These are phyloP conservation scores for Dioscorea dumetorum DNA, from an alignment of 106 monocot species.

Conservation along the genomic window DNA sequence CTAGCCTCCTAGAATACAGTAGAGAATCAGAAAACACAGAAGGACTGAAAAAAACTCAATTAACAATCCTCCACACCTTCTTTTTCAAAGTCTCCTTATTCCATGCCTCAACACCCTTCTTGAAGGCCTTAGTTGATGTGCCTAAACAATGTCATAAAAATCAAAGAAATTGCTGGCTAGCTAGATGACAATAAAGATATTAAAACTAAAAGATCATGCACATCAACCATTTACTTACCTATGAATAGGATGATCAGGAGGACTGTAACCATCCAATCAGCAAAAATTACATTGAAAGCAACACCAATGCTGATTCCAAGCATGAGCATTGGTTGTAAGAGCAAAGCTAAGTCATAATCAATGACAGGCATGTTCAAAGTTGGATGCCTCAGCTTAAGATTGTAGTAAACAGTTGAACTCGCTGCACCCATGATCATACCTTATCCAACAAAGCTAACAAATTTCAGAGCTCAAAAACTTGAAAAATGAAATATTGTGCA, in stretches of 20 bases:
- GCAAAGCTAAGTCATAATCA: slow-evolving; percentile 66
- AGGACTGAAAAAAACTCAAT: background rate
- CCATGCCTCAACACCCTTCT: slow-evolving; percentile 79
- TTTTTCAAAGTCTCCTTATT: slow-evolving; percentile 77
- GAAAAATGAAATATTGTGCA: no score
- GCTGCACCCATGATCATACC: slow-evolving; percentile 88
- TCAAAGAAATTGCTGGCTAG: background rate
- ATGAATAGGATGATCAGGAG: slow-evolving; percentile 70
- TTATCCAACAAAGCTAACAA: slow-evolving; percentile 9
- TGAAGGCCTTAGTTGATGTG: slow-evolving; percentile 69
- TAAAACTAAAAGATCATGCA: background rate
- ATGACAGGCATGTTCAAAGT: slow-evolving; percentile 62
- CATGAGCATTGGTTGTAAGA: slow-evolving; percentile 78
- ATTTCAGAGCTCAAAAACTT: no score
- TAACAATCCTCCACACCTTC: slow-evolving; percentile 19
- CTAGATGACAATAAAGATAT: no score
- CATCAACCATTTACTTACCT: slow-evolving; percentile 17
- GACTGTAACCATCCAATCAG: slow-evolving; percentile 81
- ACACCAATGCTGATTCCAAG: slow-evolving; percentile 84
- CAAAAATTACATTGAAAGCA: slow-evolving; percentile 73
- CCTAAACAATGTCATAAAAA: slow-evolving; percentile 25
- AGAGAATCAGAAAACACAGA: background rate
- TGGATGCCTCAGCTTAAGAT: slow-evolving; percentile 71
- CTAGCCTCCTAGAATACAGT: slow-evolving; percentile 44
- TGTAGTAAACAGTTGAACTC: slow-evolving; percentile 71